Base-by-base conservation (phyloP, 371 early-diverging fungal genomes). In the Syncephalastrum contaminatum region DNA sequence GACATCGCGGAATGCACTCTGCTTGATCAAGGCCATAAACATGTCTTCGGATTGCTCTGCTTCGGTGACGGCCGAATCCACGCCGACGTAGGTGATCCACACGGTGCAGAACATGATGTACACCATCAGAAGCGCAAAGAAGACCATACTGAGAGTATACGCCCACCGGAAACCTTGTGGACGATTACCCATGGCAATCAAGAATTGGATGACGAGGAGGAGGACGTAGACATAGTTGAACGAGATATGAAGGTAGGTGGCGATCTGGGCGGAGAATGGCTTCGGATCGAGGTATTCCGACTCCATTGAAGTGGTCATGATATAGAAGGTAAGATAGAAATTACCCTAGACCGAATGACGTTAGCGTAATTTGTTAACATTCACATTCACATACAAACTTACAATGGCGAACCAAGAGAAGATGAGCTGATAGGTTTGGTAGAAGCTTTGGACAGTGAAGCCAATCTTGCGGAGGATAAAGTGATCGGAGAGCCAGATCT, bases 381-480 rank as follows among this genome's bases (percentile, higher is more conserved):
- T 87, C 86, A 5, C 85, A 85, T 16, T 88, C 36, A 48, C 40
- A 18, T 13, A 6, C 77, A 76, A 66, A 54, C 72, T 70, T 74
- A 83, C 87, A 58, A 90, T 61, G 10, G 84, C 73, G 53, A 91
- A 89, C 90, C 90, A 92, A 51, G 86, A 81, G 66, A 91, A 92
- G 25, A 91, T 51, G 69, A 90, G 74, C 58, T 76, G 82, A 52
- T 90, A 65, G 25, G 81, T 70, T 54, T 90, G 84, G 67, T 92
- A 92, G 43, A 90, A 64, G 60, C 84, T 80, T 71, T 90, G 88
- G 36, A 92, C 30, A 45, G 83, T 78, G 59, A 92, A 72, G 63
- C 86, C 60, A 5, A 86, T 43, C 50, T 85, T 86, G 47, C 91
- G 80, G 39, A 78, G 55, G 53, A 83, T 60, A 55, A 72, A 75